phyloP scores from a whole-genome alignment of 2,329 filamentous ascomycete species.

The Colletotrichum cereale region DNA sequence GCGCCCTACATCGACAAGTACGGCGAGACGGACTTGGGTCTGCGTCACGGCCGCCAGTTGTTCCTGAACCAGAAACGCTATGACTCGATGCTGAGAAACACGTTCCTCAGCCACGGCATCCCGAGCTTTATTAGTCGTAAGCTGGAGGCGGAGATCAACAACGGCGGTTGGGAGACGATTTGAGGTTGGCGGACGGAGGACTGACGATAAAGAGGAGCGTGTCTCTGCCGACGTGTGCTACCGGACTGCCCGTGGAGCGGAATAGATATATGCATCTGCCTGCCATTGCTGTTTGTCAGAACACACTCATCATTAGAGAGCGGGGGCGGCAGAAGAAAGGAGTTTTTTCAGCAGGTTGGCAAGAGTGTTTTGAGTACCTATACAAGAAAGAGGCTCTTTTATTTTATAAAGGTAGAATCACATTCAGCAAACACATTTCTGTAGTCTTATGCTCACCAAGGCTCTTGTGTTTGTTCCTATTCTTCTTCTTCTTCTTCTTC shows the following conservation, averaged over 20 bases:
- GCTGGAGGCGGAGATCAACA: slow-evolving; percentile 95
- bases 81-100: slow-evolving; percentile 85
- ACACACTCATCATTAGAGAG: background rate
- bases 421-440: background rate
- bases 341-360: slow-evolving; percentile 12
- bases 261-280: slow-evolving; percentile 6
- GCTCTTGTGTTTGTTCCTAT: background rate
- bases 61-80: slow-evolving; percentile 96
- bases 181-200: slow-evolving; percentile 46
- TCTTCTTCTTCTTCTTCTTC: background rate
- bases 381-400: background rate
- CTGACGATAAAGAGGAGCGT: background rate
- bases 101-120: slow-evolving; percentile 89
- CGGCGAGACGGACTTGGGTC: slow-evolving; percentile 92
- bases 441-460: background rate
- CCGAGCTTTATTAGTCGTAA: slow-evolving; percentile 91
- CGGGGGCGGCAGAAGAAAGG: background rate
- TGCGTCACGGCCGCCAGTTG: slow-evolving; percentile 88
- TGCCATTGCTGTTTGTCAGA: background rate
- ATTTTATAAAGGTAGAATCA: background rate
- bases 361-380: slow-evolving; percentile 7
- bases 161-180: slow-evolving; percentile 95
- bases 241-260: background rate
- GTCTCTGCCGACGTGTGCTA: background rate
- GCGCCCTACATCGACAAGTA: slow-evolving; percentile 97